These are phyloP conservation scores for Candida coquimbonensis DNA, from an alignment of 805 yeast genomes.

Conservation along the genomic window DNA sequence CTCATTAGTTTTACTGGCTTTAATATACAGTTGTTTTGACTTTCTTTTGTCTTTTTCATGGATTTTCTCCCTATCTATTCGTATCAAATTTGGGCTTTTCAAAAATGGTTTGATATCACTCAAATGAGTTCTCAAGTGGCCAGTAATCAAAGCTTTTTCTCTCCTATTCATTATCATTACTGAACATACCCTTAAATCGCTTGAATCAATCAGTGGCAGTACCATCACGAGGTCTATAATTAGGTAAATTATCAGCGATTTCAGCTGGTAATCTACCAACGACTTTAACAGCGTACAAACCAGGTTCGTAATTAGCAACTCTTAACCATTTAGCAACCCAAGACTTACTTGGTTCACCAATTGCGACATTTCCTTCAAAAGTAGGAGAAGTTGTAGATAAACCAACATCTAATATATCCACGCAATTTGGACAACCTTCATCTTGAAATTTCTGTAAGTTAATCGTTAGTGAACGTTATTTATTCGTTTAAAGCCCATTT, in stretches of 20 bases:
- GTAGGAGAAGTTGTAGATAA: slow-evolving; percentile 90
- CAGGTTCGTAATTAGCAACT: slow-evolving; percentile 81
- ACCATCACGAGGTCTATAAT: slow-evolving; percentile 94
- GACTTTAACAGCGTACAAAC: slow-evolving; percentile 89
- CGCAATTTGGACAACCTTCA: slow-evolving; percentile 96
- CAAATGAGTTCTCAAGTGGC: no score
- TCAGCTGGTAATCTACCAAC: slow-evolving; percentile 89
- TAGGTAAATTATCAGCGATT: slow-evolving; percentile 62
- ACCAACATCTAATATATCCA: slow-evolving; percentile 77
- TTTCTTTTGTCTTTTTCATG: no score
- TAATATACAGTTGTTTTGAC: background rate
- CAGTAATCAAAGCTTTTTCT: background rate
- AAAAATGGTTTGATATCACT: no score
- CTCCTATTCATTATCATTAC: background rate
- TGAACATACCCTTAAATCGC: background rate
- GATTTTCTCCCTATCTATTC: background rate
- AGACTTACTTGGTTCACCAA: slow-evolving; percentile 75
- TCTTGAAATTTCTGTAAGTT: slow-evolving; percentile 51
- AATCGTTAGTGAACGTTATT: background rate
- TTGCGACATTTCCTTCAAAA: slow-evolving; percentile 90
- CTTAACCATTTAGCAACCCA: slow-evolving; percentile 98
- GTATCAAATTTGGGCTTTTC: no score
- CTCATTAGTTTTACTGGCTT: no score
- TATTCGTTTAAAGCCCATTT: background rate
- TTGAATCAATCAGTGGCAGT: slow-evolving; percentile 52